Conservation (phyloP, 768 basidiomycete genomes). For the Hysterangium stoloniferum region DNA sequence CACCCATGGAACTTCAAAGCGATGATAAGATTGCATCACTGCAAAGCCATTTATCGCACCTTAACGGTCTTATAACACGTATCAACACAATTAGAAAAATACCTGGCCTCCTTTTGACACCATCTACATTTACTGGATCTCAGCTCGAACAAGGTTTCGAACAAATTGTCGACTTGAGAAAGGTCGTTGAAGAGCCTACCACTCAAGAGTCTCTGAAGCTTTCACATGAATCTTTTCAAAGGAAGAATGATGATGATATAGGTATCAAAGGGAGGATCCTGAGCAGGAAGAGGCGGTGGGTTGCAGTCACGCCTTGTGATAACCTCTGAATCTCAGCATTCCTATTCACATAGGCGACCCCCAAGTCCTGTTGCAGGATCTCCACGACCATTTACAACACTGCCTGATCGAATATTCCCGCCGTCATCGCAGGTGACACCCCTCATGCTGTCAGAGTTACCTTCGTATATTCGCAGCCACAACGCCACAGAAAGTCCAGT, state of each 20-base stretch:
- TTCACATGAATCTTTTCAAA: neutral
- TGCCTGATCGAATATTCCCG: constrained; percentile 7
- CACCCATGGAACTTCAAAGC: neutral
- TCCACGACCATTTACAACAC: constrained; percentile 4
- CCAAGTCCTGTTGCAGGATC: constrained; percentile 9
- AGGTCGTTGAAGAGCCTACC: neutral
- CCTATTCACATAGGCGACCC: constrained; percentile 2
- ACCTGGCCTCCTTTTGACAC: neutral
- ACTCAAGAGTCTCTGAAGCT: constrained; percentile 6
- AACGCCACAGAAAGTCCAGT: constrained; percentile 33
- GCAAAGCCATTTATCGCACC: constrained; percentile 7
- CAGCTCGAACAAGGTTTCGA: constrained; percentile 10
- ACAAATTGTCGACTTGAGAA: constrained; percentile 3
- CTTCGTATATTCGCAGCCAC: constrained; percentile 49
- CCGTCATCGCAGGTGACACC: constrained; percentile 15
- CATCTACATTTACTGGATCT: constrained; percentile 4
- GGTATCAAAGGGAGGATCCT: neutral
- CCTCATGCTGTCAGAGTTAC: constrained; percentile 39
- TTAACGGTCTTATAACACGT: constrained; percentile 1
- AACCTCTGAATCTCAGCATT: neutral
- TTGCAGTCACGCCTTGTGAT: neutral
- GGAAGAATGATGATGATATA: neutral
- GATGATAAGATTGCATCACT: neutral
- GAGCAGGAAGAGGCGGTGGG: constrained; percentile 5
- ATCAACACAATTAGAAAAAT: constrained; percentile 6